A percentile compares a stretch with the other conserved stretches of the same genome.
Evolutionary conservation across 176 grass and related monocot genomes (phyloP).

Genomic region (Raddia guianensis): DNA sequence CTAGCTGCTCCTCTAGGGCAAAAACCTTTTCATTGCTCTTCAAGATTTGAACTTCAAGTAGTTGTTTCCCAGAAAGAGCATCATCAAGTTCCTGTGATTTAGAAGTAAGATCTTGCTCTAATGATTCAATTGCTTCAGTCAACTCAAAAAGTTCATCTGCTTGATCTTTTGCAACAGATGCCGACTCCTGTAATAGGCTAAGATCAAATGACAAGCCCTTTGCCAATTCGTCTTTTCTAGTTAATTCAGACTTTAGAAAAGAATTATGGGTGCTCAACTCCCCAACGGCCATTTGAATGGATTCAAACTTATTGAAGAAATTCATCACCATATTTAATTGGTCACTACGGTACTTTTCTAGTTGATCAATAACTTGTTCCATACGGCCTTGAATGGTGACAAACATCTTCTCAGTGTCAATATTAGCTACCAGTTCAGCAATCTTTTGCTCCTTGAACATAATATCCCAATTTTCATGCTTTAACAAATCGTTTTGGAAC

Average conservation of each 20-base stretch:
- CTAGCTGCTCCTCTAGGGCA: constrained; percentile 57
- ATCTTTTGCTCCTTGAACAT: constrained; percentile 42
- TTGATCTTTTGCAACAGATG: constrained; percentile 77
- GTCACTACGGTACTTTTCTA: constrained; percentile 51
- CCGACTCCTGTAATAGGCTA: constrained; percentile 84
- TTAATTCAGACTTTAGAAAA: constrained; percentile 69
- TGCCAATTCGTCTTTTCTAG: constrained; percentile 73
- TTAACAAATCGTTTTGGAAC: constrained; percentile 54
- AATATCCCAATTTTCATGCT: constrained; percentile 54
- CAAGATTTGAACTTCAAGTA: constrained; percentile 58
- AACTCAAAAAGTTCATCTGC: constrained; percentile 59
- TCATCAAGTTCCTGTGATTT: constrained; percentile 61
- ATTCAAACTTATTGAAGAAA: constrained; percentile 59
- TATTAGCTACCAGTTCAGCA: constrained; percentile 36
- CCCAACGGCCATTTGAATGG: constrained; percentile 54
- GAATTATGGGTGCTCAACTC: constrained; percentile 58
- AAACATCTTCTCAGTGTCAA: constrained; percentile 47
- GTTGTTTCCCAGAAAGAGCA: constrained; percentile 39
- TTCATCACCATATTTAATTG: constrained; percentile 56
- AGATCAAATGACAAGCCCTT: constrained; percentile 92
- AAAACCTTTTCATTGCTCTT: constrained; percentile 51
- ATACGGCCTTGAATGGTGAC: constrained; percentile 49
- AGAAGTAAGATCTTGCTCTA: constrained; percentile 52
- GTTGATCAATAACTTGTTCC: constrained; percentile 52
- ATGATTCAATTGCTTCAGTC: constrained; percentile 51